Percentiles rank a stretch among this genome's conserved stretches.
Conservation (phyloP, 2,329 filamentous ascomycete genomes). For the Thielaviopsis punctulata region DNA sequence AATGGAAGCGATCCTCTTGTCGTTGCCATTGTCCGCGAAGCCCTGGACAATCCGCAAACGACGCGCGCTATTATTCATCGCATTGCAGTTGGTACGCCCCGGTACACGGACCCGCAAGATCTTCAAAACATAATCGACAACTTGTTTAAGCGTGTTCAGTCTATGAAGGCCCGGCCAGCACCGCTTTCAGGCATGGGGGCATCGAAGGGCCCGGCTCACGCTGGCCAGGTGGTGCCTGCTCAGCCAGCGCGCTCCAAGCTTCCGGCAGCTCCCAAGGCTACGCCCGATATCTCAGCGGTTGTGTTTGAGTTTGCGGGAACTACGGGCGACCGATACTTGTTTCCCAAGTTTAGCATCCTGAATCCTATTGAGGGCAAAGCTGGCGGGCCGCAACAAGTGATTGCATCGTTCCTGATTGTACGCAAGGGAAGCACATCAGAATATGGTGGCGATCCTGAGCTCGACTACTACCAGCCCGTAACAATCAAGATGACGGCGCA, state of each 20-base stretch:
- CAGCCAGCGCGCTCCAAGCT: conserved; percentile 19
- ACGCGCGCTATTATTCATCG: conserved; percentile 33
- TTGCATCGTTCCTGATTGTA: conserved; percentile 63
- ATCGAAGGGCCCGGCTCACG: not conserved
- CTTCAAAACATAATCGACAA: conserved; percentile 35
- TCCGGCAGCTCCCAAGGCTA: conserved; percentile 1
- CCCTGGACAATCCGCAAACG: conserved; percentile 33
- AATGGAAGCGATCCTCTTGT: conserved; percentile 37
- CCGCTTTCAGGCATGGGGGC: conserved; percentile 13
- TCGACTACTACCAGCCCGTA: conserved; percentile 64
- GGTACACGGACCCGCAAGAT: conserved; percentile 35
- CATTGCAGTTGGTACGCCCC: conserved; percentile 33
- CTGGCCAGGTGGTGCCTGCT: not conserved
- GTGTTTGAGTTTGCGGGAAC: conserved; percentile 52
- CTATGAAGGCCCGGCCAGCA: conserved; percentile 13
- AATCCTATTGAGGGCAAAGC: conserved; percentile 7
- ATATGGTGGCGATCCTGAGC: conserved; percentile 41
- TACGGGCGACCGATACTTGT: conserved; percentile 57
- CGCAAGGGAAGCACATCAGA: conserved; percentile 53
- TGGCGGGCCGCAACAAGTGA: conserved; percentile 37
- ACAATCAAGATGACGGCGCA: conserved; percentile 41
- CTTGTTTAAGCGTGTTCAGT: conserved; percentile 19
- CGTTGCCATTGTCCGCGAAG: conserved; percentile 38
- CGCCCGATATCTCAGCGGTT: conserved; percentile 44
- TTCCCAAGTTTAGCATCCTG: conserved; percentile 61